Evolutionary conservation across 805 yeast genomes (phyloP), one percentile per base, ranked within the genome.

Genomic region (Barnettozyma siamensis): DNA sequence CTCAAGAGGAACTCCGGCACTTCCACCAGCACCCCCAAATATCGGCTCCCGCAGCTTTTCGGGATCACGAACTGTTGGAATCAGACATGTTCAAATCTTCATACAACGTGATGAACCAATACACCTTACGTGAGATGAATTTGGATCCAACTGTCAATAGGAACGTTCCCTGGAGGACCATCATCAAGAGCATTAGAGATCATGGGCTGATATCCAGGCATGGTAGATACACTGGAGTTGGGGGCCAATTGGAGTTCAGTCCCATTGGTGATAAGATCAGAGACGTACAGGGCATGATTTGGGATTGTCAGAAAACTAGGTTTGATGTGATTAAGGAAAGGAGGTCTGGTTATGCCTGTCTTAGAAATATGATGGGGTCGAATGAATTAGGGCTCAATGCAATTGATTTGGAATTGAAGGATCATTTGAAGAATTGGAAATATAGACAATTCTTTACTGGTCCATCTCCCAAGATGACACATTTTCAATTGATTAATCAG

Each of bases 401-500:
- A 35, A 40, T 52, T 16, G 38, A 33, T 16, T 26, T 39, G 2
- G 17, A 33, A 12, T 17, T 39, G 26, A 8, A 4, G 11, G 15
- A 33, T 7, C 53, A 50, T 23, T 5, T 35, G 21, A 11, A 13
- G 23, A 11, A 27, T 16, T 48, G 44, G 47, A 15, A 35, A 2
- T 71, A 41, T 62, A 64, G 40, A 54, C 68, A 16, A 66, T 70
- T 26, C 62, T 58, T 50, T 59, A 62, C 49, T 44, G 64, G 20
- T 55, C 65, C 78, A 8, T 69, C 67, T 38, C 74, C 79, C 6
- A 69, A 66, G 46, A 60, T 76, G 11, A 68, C 72, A 16, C 83
- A 79, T 60, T 76, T 77, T 54, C 83, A 78, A 58, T 61, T 78
- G 27, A 59, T 83, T 13, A 70, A 75, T 42, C 40, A 41, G 23